Conservation (phyloP, 345 rosid genomes). For the Citrus maxima region DNA sequence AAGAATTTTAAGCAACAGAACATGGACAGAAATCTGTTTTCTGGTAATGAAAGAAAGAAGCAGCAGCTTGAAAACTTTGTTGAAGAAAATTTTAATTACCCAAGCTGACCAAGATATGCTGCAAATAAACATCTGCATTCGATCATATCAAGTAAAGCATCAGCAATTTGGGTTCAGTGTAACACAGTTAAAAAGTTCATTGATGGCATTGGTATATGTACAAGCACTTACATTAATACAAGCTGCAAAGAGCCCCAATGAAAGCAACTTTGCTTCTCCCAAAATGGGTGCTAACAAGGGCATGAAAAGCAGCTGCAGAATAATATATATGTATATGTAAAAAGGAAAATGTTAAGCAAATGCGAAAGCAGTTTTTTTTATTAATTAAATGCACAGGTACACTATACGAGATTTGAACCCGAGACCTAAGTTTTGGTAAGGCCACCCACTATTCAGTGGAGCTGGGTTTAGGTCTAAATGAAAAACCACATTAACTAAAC, state of each 20-base stretch:
- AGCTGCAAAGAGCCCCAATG: constrained; percentile 55
- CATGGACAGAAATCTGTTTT: background rate
- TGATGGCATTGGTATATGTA: background rate
- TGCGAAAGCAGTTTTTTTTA: background rate
- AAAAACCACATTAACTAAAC: background rate
- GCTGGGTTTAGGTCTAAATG: no score
- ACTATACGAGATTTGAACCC: no score
- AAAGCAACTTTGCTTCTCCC: constrained; percentile 66
- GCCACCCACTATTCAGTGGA: no score
- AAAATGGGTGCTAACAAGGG: constrained; percentile 56
- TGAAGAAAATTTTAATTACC: constrained; percentile 40
- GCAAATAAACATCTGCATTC: constrained; percentile 56
- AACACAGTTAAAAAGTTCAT: background rate
- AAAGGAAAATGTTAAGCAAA: background rate
- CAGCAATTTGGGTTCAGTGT: background rate
- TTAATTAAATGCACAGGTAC: no score
- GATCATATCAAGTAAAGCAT: constrained; percentile 1
- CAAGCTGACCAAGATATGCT: constrained; percentile 82
- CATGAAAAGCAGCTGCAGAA: constrained; percentile 63
- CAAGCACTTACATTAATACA: constrained; percentile 35
- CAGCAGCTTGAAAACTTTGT: background rate
- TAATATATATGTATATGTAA: background rate
- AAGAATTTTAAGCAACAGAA: background rate
- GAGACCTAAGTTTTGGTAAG: no score
- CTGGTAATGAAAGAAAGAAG: background rate